Evolutionary conservation across 257 asterid species (phyloP).

Genomic region (Capsicum chinense): DNA sequence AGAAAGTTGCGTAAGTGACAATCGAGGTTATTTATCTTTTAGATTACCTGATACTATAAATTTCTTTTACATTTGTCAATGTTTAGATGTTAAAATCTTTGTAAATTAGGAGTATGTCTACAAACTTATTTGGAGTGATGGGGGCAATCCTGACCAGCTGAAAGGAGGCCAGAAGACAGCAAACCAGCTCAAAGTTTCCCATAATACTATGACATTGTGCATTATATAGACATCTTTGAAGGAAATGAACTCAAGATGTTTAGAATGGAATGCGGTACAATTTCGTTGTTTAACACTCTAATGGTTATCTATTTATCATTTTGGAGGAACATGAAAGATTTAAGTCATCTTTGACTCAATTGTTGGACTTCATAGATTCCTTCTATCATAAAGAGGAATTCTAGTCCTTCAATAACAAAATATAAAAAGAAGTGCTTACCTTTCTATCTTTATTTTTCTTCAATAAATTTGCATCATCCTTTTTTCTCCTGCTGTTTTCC

Average conservation of each 20-base stretch:
- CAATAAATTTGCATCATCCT: slow-evolving; percentile 62
- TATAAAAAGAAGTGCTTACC: slow-evolving; percentile 42
- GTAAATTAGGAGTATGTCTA: not conserved
- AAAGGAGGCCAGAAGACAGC: not conserved
- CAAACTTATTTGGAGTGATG: not conserved
- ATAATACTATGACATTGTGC: not conserved
- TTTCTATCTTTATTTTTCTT: slow-evolving; percentile 80
- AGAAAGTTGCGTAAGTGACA: no score
- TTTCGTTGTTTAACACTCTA: no score
- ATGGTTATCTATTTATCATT: not conserved
- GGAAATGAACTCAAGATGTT: no score
- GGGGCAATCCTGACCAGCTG: not conserved
- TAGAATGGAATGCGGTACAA: no score
- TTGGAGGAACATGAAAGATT: not conserved
- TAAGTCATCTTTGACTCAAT: not conserved
- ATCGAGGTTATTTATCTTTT: not conserved
- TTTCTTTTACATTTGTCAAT: not conserved
- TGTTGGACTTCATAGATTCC: not conserved
- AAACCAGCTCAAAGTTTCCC: not conserved
- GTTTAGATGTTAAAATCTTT: not conserved
- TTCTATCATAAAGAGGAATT: not conserved
- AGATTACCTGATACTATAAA: not conserved
- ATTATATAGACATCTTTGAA: no score
- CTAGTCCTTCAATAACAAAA: not conserved
- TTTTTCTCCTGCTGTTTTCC: slow-evolving; percentile 76